Conservation (phyloP, 148 eudicot genomes). For the Rhododendron mucronatum region DNA sequence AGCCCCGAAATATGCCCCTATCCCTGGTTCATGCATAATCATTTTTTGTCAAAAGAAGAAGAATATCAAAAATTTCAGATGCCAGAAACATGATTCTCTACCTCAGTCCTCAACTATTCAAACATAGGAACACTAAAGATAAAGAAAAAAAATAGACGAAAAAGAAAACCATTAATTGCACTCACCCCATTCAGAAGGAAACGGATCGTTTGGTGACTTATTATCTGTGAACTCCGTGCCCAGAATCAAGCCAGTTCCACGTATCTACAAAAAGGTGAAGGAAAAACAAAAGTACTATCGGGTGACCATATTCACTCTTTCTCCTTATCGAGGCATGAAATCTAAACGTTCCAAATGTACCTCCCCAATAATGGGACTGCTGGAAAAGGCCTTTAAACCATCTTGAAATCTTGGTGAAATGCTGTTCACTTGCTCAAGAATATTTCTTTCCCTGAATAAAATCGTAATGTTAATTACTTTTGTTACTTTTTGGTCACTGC, state of each 20-base stretch:
- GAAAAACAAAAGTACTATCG: neutral
- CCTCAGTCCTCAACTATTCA: neutral
- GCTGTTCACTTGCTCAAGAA: slow-evolving; percentile 55
- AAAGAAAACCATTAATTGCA: neutral
- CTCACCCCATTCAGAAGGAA: slow-evolving; percentile 95
- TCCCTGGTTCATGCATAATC: slow-evolving; percentile 32
- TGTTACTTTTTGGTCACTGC: neutral
- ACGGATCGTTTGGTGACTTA: slow-evolving; percentile 78
- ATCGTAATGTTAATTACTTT: neutral
- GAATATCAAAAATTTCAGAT: neutral
- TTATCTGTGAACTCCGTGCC: slow-evolving; percentile 88
- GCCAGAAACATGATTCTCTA: neutral
- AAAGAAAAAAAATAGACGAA: neutral
- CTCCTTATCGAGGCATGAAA: neutral
- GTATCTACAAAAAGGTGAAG: slow-evolving; percentile 39
- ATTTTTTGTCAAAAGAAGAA: neutral
- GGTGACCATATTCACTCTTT: neutral
- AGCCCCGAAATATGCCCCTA: slow-evolving; percentile 85
- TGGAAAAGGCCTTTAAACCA: slow-evolving; percentile 67
- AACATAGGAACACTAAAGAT: neutral
- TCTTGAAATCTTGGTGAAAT: slow-evolving; percentile 87
- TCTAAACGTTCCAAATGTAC: slow-evolving; percentile 28
- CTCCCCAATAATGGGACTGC: slow-evolving; percentile 95
- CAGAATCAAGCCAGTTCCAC: slow-evolving; percentile 86
- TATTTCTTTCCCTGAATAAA: slow-evolving; percentile 75